Conservation (phyloP, 2,329 filamentous ascomycete genomes). For the Colletotrichum sp. region DNA sequence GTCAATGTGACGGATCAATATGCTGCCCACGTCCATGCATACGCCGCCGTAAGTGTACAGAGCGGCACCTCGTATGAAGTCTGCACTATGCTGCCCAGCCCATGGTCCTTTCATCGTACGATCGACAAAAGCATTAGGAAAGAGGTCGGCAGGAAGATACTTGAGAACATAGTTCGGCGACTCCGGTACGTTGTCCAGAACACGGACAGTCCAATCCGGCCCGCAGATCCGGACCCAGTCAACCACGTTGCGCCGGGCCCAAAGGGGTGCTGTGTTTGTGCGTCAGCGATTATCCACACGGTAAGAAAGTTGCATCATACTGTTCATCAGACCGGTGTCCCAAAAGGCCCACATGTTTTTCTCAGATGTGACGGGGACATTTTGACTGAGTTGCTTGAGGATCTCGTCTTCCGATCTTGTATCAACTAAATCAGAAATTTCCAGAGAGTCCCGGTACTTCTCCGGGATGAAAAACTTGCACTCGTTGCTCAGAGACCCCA, state of each 20-base stretch:
- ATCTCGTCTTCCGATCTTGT: constrained; percentile 27
- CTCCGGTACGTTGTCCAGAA: constrained; percentile 39
- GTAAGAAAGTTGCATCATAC: constrained; percentile 25
- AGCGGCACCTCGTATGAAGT: constrained; percentile 49
- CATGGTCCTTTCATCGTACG: constrained; percentile 48
- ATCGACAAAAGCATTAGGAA: constrained; percentile 46
- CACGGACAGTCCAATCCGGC: constrained; percentile 41
- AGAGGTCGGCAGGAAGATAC: constrained; percentile 37
- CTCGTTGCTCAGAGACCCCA: not conserved
- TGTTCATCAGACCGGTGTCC: constrained; percentile 38
- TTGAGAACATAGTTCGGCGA: constrained; percentile 40
- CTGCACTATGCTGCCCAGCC: constrained; percentile 48
- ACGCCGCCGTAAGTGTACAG: constrained; percentile 46
- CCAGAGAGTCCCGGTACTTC: not conserved
- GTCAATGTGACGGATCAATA: constrained; percentile 45
- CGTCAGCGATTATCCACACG: not conserved
- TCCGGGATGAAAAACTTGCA: not conserved
- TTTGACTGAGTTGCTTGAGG: constrained; percentile 28
- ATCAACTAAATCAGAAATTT: not conserved
- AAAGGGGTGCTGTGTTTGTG: constrained; percentile 17
- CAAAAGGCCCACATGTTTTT: constrained; percentile 51
- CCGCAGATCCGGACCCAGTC: constrained; percentile 42
- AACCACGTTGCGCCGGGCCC: constrained; percentile 39
- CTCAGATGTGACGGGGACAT: constrained; percentile 36
- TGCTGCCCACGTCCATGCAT: constrained; percentile 48